Percentiles rank a stretch among this genome's conserved stretches.
Conservation (phyloP, 2,329 filamentous ascomycete species). For the Talaromyces sp. region DNA sequence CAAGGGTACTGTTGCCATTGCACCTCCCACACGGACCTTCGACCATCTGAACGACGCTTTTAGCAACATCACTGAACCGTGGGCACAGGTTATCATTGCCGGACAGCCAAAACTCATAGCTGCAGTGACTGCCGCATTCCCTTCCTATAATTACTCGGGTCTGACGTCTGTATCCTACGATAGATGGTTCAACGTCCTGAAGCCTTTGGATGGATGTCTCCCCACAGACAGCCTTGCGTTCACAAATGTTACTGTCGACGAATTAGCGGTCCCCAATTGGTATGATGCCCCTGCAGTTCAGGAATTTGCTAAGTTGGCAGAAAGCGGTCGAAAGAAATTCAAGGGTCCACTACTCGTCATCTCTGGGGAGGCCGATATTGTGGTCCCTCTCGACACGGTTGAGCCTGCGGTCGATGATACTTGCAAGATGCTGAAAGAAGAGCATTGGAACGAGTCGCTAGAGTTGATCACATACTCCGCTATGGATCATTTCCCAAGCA, state of each 20-base stretch:
- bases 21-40: conserved; percentile 6
- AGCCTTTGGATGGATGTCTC: conserved; percentile 5
- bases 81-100: conserved; percentile 5
- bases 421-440: conserved; percentile 7
- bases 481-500: conserved; percentile 10
- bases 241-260: not conserved
- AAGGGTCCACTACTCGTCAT: conserved; percentile 6
- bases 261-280: conserved; percentile 6
- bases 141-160: conserved; percentile 2
- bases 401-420: conserved; percentile 6
- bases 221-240: conserved; percentile 8
- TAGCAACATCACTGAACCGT: not conserved
- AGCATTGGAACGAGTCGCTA: conserved; percentile 5
- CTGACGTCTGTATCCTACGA: conserved; percentile 7
- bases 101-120: conserved; percentile 2
- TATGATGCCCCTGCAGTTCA: conserved; percentile 4
- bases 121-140: not conserved
- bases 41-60: conserved; percentile 9
- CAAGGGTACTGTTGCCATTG: conserved; percentile 4
- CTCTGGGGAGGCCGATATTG: conserved; percentile 8
- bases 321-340: conserved; percentile 11
- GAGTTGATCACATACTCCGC: conserved; percentile 9
- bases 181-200: conserved; percentile 9
- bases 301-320: not conserved
- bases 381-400: conserved; percentile 4